Evolutionary conservation across 2,329 filamentous ascomycete genomes (phyloP).

Genomic region (Curvularia spicifera): DNA sequence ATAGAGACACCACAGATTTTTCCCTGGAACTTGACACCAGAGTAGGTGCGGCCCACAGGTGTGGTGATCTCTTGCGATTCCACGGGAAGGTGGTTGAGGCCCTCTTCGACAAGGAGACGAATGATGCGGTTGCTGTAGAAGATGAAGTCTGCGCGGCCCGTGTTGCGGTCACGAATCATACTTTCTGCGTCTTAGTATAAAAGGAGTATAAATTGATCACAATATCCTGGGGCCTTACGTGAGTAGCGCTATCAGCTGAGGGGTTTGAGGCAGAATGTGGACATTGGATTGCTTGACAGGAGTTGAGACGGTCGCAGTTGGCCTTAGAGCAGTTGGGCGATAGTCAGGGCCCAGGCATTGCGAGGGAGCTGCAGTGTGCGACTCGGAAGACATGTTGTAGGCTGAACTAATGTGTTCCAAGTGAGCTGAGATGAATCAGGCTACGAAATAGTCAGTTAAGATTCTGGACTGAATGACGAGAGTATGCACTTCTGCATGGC

Average conservation of each 20-base stretch:
- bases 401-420: neutral
- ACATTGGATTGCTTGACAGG: constrained; percentile 84
- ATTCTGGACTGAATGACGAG: neutral
- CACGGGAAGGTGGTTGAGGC: constrained; percentile 93
- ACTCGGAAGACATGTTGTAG: constrained; percentile 36
- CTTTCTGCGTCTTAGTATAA: constrained; percentile 56
- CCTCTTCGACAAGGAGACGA: constrained; percentile 93
- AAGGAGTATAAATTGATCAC: constrained; percentile 8
- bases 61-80: constrained; percentile 89
- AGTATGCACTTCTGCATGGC: neutral
- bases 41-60: constrained; percentile 85
- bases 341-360: constrained; percentile 82
- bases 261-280: constrained; percentile 87
- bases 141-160: constrained; percentile 93
- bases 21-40: constrained; percentile 92
- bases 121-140: constrained; percentile 99
- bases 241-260: constrained; percentile 94
- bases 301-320: constrained; percentile 86
- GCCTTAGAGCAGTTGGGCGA: constrained; percentile 76
- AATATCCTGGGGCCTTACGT: constrained; percentile 70
- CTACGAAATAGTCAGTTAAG: constrained; percentile 11
- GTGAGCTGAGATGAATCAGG: constrained; percentile 11
- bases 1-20: constrained; percentile 99
- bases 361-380: constrained; percentile 50
- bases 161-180: constrained; percentile 93